Percentiles rank a stretch among this genome's conserved stretches.
phyloP scores from a whole-genome alignment of 2,329 filamentous ascomycete species.

The Cercospora nicotianae region DNA sequence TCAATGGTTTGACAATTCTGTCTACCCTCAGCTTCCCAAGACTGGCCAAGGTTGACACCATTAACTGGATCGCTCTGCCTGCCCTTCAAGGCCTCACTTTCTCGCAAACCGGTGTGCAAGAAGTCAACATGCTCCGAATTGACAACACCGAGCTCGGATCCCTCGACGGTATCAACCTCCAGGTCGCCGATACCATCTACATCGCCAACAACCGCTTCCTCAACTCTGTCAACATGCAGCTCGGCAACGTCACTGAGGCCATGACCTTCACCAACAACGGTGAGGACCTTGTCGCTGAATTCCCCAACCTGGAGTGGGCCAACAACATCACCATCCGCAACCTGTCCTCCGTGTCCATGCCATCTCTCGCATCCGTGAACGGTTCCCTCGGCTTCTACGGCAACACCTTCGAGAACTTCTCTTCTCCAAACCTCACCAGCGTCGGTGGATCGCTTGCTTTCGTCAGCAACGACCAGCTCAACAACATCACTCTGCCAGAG shows the following conservation, averaged over 20 bases:
- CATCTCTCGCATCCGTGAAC: constrained; percentile 70
- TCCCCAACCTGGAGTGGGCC: constrained; percentile 77
- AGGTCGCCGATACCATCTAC: constrained; percentile 68
- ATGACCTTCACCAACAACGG: constrained; percentile 81
- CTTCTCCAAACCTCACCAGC: constrained; percentile 68
- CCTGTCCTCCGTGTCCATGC: constrained; percentile 70
- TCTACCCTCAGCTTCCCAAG: constrained; percentile 64
- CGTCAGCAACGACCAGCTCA: constrained; percentile 56
- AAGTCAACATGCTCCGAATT: constrained; percentile 69
- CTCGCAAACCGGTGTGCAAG: constrained; percentile 60
- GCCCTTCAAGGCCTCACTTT: constrained; percentile 61
- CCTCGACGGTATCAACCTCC: constrained; percentile 78
- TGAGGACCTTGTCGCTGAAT: constrained; percentile 65
- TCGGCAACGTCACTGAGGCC: constrained; percentile 70
- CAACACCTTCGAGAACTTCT: constrained; percentile 66
- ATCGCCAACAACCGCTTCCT: constrained; percentile 91
- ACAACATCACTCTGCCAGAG: constrained; percentile 73
- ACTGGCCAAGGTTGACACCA: constrained; percentile 64
- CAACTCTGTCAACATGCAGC: constrained; percentile 70
- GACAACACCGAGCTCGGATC: constrained; percentile 80
- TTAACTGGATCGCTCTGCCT: constrained; percentile 73
- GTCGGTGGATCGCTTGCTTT: constrained; percentile 61
- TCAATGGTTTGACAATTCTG: constrained; percentile 69
- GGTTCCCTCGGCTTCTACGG: constrained; percentile 81
- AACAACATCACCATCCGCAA: constrained; percentile 81